These are phyloP conservation scores for Solanum tarijense DNA, from an alignment of 257 asterid genomes.

Conservation along the genomic window DNA sequence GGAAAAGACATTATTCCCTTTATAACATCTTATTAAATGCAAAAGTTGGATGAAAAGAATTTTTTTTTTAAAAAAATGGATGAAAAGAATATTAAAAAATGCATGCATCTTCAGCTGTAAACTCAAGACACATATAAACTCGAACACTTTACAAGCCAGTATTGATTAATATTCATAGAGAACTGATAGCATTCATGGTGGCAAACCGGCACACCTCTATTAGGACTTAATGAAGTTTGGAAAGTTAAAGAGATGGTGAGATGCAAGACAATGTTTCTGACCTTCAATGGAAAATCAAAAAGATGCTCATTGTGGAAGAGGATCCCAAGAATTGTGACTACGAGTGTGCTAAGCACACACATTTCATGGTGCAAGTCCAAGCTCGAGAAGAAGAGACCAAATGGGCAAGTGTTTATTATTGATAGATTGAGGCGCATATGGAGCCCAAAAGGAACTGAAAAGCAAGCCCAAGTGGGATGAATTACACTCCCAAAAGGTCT, in stretches of 20 bases:
- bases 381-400: neutral
- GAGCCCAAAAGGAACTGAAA: neutral
- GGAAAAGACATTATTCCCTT: neutral
- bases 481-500: neutral
- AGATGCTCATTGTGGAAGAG: neutral
- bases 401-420: neutral
- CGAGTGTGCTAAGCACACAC: neutral
- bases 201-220: neutral
- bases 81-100: neutral
- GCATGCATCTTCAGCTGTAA: neutral
- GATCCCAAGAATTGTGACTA: neutral
- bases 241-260: neutral
- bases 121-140: neutral
- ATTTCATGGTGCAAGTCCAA: neutral
- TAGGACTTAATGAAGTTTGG: neutral
- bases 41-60: neutral
- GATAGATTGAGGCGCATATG: neutral
- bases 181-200: neutral
- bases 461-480: neutral
- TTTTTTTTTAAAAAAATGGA: neutral
- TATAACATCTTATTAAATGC: neutral
- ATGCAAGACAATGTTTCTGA: neutral
- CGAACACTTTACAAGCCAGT: neutral
- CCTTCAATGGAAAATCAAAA: neutral
- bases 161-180: neutral